A percentile compares a stretch with the other conserved stretches of the same genome.
These are phyloP conservation scores for Gossypium schwendimanii DNA, from an alignment of 441 rosid genomes.

Conservation along the genomic window DNA sequence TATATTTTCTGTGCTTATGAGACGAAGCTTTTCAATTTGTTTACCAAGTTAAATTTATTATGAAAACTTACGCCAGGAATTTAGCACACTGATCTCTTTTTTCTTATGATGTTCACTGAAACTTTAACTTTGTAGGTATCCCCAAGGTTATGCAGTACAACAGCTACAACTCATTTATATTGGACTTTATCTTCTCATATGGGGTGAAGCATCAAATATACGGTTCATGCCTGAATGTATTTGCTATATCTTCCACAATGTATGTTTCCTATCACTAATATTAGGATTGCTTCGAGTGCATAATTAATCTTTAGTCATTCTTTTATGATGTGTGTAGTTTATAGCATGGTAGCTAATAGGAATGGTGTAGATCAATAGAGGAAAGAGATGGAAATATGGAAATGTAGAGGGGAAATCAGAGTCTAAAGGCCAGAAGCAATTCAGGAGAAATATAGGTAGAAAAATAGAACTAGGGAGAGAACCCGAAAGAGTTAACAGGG, in stretches of 20 bases:
- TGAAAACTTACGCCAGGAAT: conserved; percentile 4
- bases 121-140: conserved; percentile 49
- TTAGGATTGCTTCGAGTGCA: background rate
- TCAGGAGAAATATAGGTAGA: background rate
- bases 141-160: conserved; percentile 36
- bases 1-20: background rate
- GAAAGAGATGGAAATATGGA: background rate
- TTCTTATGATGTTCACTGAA: conserved; percentile 11
- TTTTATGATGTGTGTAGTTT: background rate
- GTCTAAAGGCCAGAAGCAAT: background rate
- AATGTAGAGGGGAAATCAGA: background rate
- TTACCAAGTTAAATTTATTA: conserved; percentile 1
- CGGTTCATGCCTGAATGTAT: conserved; percentile 99
- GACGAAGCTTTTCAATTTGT: conserved; percentile 28
- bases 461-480: background rate
- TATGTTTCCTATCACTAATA: conserved; percentile 21
- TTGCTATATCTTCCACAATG: conserved; percentile 94
- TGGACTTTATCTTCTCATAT: conserved; percentile 91
- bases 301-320: background rate
- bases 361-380: background rate
- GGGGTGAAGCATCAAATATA: conserved; percentile 99
- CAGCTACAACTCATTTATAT: conserved; percentile 74
- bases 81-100: conserved; percentile 5
- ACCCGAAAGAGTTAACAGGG: background rate
- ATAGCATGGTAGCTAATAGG: background rate